Evolutionary conservation across 2,329 filamentous ascomycete species (phyloP), one percentile per base, ranked within the genome.

Genomic region (Trichoderma lentiforme): DNA sequence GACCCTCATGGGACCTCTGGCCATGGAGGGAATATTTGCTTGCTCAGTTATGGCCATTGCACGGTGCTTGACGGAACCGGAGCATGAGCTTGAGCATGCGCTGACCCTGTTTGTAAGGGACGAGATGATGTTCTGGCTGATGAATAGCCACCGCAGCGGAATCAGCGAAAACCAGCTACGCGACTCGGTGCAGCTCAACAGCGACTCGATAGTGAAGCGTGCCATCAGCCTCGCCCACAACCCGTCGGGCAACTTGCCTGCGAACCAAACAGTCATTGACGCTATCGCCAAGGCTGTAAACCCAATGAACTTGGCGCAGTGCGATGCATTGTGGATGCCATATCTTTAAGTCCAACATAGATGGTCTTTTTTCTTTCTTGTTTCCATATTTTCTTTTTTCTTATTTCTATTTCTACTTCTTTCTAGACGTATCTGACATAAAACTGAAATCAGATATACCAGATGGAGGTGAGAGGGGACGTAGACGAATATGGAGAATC

Each of bases 91-190:
- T n/a, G 96, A 97, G 80, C 95, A 98, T 81, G 94, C 97, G 73
- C 88, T 99, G 64, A 93, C 92, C 71, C 89, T 99, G 72, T 98
- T 98, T 81, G 96, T 99, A 74, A 90, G 96, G 7, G 96, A 99
- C 78, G 96, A 99, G 83, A 97, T 99, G 88, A 95, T 95, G 75
- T 97, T 95, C 83, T 99, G 96, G 96, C 95, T 95, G 76, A 97
- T 93, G 3, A 92, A 90, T 75, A 89, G 85, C 74, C 93, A 97
- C 79, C 89, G 94, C 14, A 80, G 78, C 53, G 79, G 76, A 21
- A 82, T 83, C 62, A 81, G 81, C 58, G 91, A 93, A 72, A 89
- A 86, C 36, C 90, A 93, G 79, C 85, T 97, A 63, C 86, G 93
- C 26, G 93, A 96, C 72, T 89, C 91, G 74, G 95, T 97, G 39